Evolutionary conservation across 805 yeast genomes (phyloP), one percentile per base, ranked within the genome.

Genomic region (Suhomyces kilbournensis): DNA sequence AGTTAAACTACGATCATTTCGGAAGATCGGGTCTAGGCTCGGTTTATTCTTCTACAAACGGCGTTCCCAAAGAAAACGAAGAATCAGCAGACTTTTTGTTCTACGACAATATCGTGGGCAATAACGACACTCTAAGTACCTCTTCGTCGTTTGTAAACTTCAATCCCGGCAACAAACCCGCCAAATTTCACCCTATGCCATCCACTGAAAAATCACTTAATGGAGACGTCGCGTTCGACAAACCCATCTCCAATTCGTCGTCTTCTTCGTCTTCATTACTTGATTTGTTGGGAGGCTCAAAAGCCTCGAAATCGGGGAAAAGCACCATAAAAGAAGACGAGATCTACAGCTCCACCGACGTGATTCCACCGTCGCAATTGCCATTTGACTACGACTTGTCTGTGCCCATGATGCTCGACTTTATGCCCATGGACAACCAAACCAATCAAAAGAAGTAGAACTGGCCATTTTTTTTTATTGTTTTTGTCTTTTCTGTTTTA

Each of bases 21-120:
- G 60, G 56, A 32, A 47, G 57, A 28, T 50, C 53, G 3, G 60
- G 60, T 1, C 46, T 56, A 40, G 60, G 57, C 6, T 47, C 56
- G 8, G 20, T 39, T 14, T 15, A 38, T 1, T 51, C 54, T 4
- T 48, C 48, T 3, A 38, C 48, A 9, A 47, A 48, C 19, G 25
- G 35, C 5, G 17, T n/a, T 3, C 14, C 32, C 7, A 44, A 50
- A 25, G 46, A 51, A 7, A 44, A 35, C 10, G 54, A 51, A 42
- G 54, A 51, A n/a, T 14, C 26, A 4, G 43, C 46, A 12, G 50
- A 47, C 6, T 15, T 51, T 10, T 23, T 48, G 8, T 51, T 43
- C 32, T 46, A 46, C 30, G 54, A 51, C 10, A 51, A 51, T 20
- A 32, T 51, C n/a, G 35, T 38, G 44, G 40, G 48, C 8, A 50